Percentiles rank a stretch among this genome's conserved stretches.
Evolutionary conservation across 768 basidiomycete species (phyloP).

Genomic region (Agaricus bisporus): DNA sequence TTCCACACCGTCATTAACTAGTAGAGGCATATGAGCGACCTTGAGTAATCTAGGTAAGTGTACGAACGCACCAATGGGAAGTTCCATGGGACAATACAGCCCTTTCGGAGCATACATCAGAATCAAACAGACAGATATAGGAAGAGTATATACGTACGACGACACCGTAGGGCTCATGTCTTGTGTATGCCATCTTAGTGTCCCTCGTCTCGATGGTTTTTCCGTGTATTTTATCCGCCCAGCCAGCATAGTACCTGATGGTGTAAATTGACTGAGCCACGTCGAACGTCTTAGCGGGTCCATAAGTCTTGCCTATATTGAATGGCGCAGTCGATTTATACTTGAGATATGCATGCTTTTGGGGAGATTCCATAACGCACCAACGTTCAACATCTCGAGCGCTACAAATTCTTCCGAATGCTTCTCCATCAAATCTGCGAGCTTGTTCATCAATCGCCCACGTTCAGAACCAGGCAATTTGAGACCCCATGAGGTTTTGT

Average conservation of each 20-base stretch:
- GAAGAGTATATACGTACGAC: conserved; percentile 22
- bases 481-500: conserved; percentile 63
- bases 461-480: conserved; percentile 50
- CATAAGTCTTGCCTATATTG: conserved; percentile 48
- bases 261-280: conserved; percentile 39
- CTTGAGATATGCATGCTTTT: background rate
- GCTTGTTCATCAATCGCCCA: conserved; percentile 49
- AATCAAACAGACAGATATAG: too few relatives aligned
- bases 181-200: conserved; percentile 57
- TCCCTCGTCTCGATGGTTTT: conserved; percentile 67
- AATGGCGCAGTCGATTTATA: background rate
- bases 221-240: conserved; percentile 82
- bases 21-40: background rate
- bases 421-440: conserved; percentile 59
- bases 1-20: conserved; percentile 60
- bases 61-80: conserved; percentile 27
- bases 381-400: conserved; percentile 67
- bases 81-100: conserved; percentile 65
- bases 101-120: conserved; percentile 14
- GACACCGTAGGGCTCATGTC: conserved; percentile 61
- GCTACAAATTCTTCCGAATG: conserved; percentile 63
- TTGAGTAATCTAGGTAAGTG: too few relatives aligned
- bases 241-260: conserved; percentile 80
- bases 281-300: conserved; percentile 44
- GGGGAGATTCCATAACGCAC: conserved; percentile 21